A percentile compares a stretch with the other conserved stretches of the same genome.
Conservation (phyloP, 169 alveolate genomes). For the Eimeria praecox region DNA sequence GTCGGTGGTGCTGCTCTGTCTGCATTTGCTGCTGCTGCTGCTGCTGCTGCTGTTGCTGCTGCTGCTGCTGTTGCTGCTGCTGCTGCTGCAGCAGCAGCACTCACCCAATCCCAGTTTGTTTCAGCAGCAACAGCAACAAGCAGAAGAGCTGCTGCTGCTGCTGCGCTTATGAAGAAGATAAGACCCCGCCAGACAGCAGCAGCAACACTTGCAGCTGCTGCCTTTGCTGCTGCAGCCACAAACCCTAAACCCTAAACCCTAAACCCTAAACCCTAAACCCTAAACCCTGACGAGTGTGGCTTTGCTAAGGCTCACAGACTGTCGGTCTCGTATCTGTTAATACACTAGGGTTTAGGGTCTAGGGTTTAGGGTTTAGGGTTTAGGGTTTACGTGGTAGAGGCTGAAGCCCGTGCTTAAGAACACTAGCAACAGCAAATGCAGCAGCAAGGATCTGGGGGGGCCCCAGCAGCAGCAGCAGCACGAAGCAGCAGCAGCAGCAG, state of each 20-base stretch:
- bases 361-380: conserved; percentile 41
- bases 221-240: not conserved
- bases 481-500: conserved; percentile 10
- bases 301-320: too few relatives aligned
- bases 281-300: too few relatives aligned
- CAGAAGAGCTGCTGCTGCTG: not conserved
- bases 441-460: not conserved
- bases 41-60: not conserved
- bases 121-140: not conserved
- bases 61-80: conserved; percentile 21
- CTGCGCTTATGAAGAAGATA: not conserved
- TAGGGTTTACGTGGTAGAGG: not conserved
- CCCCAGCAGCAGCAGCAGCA: not conserved
- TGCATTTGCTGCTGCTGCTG: conserved; percentile 27
- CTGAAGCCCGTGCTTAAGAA: not conserved
- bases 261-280: conserved; percentile 45
- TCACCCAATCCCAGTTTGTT: not conserved
- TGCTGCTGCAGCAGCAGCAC: conserved; percentile 25
- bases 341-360: not conserved
- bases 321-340: not conserved
- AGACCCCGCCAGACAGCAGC: not conserved
- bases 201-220: conserved; percentile 21
- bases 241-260: not conserved
- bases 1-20: not conserved
- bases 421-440: not conserved